Evolutionary conservation across 2,329 filamentous ascomycete species (phyloP), one percentile per base, ranked within the genome.

Genomic region (Aphanoascus verrucosus): DNA sequence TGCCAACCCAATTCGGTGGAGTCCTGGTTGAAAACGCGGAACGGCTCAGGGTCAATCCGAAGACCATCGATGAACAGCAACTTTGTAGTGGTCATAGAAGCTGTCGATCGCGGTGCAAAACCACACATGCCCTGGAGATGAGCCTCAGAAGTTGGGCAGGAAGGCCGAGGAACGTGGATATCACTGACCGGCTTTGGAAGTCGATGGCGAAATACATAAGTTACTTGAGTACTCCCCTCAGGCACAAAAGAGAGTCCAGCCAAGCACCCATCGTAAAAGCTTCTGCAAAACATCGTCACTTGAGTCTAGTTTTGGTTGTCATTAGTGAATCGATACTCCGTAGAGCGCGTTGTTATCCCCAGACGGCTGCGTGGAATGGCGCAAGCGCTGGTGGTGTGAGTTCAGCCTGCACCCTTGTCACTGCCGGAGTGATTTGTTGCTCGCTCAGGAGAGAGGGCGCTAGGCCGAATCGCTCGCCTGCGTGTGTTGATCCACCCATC

Each of bases 401-500:
- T 31, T 23, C 38, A 9, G 45, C 34, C 32, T 32, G 17, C 32
- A 38, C 20, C 32, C 45, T 35, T 47, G 44, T 35, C 31, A 37
- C 32, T 28, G 7, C 11, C 34, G 44, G 23, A 28, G 23, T 28
- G 23, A 4, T 28, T 32, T 32, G 23, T 37, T 37, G 35, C 11
- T 12, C 35, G 28, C 17, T 20, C 32, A 48, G 34, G 34, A 38
- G 45, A 38, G 17, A 7, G 19, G 9, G 35, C 49, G 49, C 49
- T 51, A 51, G 35, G n/a, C 49, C 49, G 23, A 44, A 51, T 51
- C 31, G 38, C 49, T 51, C 49, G 40, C 23, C 43, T 44, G 43
- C 43, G 20, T 19, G 28, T 17, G 38, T 9, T 20, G 46, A 44
- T 43, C 49, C 49, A 44, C 49, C 49, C 49, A 51, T 51, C 49